Evolutionary conservation across 257 asterid genomes (phyloP).

Genomic region (Henckelia pumila): DNA sequence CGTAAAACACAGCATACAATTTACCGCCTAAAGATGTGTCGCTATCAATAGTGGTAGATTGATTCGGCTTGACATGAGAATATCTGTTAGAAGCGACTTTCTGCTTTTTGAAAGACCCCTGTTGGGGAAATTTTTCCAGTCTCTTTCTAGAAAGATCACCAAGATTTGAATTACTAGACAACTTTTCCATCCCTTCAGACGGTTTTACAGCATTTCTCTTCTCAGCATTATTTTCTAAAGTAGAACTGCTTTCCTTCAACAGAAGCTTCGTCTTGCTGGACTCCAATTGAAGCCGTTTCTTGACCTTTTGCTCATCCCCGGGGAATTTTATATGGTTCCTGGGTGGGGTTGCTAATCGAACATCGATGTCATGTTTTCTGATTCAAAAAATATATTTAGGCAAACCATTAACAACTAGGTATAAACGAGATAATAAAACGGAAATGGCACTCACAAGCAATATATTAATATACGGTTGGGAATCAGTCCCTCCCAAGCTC

Average conservation of each 20-base stretch:
- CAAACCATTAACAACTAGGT: background rate
- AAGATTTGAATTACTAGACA: conserved; percentile 31
- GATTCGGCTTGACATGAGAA: conserved; percentile 30
- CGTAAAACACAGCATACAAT: conserved; percentile 33
- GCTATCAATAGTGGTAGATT: conserved; percentile 29
- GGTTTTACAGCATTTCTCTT: conserved; percentile 34
- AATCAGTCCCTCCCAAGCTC: conserved; percentile 87
- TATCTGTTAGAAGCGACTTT: conserved; percentile 35
- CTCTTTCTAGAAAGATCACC: conserved; percentile 38
- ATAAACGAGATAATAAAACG: conserved; percentile 1
- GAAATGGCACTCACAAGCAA: conserved; percentile 68
- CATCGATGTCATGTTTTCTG: conserved; percentile 69
- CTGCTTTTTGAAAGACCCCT: conserved; percentile 33
- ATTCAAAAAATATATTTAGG: conserved; percentile 21
- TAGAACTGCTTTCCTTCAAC: conserved; percentile 22
- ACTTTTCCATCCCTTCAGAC: conserved; percentile 36
- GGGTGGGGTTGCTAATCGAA: conserved; percentile 49
- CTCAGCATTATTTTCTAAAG: conserved; percentile 31
- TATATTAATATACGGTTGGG: conserved; percentile 73
- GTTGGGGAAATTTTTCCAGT: conserved; percentile 32
- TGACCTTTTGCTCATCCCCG: conserved; percentile 30
- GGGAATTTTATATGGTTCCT: conserved; percentile 83
- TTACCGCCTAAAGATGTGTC: conserved; percentile 39
- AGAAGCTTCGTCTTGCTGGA: conserved; percentile 26
- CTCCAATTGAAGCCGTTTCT: conserved; percentile 29